phyloP scores from a whole-genome alignment of 805 yeast genomes.

The Candida multigemmis region DNA sequence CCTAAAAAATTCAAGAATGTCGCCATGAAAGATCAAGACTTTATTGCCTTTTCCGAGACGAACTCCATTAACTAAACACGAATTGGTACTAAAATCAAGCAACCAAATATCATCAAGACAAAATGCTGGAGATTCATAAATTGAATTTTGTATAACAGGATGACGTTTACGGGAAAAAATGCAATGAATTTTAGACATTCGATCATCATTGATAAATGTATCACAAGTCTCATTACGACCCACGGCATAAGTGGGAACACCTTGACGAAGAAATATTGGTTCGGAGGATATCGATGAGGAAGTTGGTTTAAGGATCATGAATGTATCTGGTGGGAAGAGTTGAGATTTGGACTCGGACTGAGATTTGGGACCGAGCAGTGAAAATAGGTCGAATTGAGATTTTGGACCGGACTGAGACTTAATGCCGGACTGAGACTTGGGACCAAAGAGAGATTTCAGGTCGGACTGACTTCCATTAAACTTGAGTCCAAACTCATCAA shows the following conservation, averaged over 20 bases:
- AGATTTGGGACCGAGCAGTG: no score
- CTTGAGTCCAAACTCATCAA: no score
- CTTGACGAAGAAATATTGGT: conserved; percentile 56
- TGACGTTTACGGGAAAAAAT: conserved; percentile 55
- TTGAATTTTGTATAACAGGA: conserved; percentile 38
- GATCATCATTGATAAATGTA: conserved; percentile 53
- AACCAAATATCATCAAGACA: conserved; percentile 73
- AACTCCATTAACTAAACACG: conserved; percentile 59
- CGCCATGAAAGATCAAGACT: conserved; percentile 53
- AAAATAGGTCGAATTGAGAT: no score
- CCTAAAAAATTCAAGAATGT: conserved; percentile 53
- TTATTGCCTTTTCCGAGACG: conserved; percentile 57
- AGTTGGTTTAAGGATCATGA: conserved; percentile 50
- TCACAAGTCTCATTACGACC: conserved; percentile 67
- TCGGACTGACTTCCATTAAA: no score
- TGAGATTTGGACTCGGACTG: background rate
- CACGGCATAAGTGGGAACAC: conserved; percentile 55
- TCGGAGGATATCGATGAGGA: conserved; percentile 34
- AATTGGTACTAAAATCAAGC: conserved; percentile 71
- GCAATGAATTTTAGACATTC: conserved; percentile 84
- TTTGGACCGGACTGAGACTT: no score
- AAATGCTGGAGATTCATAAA: conserved; percentile 65
- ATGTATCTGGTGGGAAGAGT: conserved; percentile 47
- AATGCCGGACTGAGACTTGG: no score
- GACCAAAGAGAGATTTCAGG: no score